Base-by-base conservation (phyloP, 192 early-diverging fungal species). In the Umbelopsis sp. region DNA sequence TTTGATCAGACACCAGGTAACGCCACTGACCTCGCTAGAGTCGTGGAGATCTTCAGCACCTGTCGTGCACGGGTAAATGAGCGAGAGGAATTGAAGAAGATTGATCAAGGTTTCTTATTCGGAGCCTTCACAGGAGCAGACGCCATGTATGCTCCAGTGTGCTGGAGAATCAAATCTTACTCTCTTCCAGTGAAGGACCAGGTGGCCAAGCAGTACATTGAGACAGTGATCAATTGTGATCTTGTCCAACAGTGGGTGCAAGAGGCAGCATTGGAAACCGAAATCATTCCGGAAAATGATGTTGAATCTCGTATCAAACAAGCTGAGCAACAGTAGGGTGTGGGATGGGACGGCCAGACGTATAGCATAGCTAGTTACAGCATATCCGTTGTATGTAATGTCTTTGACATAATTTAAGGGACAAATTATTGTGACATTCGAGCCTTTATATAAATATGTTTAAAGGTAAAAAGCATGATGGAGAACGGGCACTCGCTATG, bases 61-160 rank as follows among this genome's bases (percentile, higher is more conserved):
- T 47, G 66, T 33, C 66, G 66, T 49, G 41, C 33, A 11, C 46
- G 46, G 16, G 66, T 67, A 4, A 20, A 49, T 16, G n/a, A 10
- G 46, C 46, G 48, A 2, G 75, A 77, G 9, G 72, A 77, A 5
- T 47, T 81, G 13, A 68, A 73, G 4, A 49, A 58, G 21, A 49
- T 35, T 10, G 79, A 81, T 47, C 53, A 77, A 48, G 79, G 79
- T 1, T 81, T 69, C 53, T 49, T 81, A 10, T 81, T 81, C 71
- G 79, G 79, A 9, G 46, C 25, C 7, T 81, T 81, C 67, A 81
- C 75, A 0, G 76, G 70, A 18, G 46, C 73, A 41, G 79, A 81
- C 20, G 79, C 79, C 46, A 77, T 81, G 79, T 81, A 71, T 45
- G 73, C 79, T 8, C 79, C 79, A 0, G 9, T 81, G 30, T 69